These are phyloP conservation scores for Crucihimalaya himalaica DNA, from an alignment of 345 rosid genomes.

Conservation along the genomic window DNA sequence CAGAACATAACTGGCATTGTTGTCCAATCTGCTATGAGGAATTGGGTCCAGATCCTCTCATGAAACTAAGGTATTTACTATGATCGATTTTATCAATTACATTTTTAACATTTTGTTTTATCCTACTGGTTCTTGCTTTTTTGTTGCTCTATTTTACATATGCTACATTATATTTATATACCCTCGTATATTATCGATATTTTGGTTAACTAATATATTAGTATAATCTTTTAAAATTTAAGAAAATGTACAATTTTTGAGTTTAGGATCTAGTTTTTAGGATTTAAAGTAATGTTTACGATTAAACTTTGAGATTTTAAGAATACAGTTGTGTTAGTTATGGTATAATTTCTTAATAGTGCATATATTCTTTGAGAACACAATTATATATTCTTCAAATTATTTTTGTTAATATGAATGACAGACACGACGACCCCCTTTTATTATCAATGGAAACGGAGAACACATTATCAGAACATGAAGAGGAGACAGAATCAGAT, in stretches of 20 bases:
- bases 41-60: background rate
- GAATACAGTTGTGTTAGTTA: background rate
- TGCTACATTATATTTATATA: background rate
- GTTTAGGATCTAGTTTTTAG: background rate
- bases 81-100: background rate
- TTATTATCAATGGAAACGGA: background rate
- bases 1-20: background rate
- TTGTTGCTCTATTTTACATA: background rate
- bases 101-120: background rate
- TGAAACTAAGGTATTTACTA: background rate
- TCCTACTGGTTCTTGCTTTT: background rate
- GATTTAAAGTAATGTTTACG: background rate
- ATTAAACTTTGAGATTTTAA: background rate
- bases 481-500: background rate
- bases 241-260: background rate
- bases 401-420: background rate
- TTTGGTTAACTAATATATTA: background rate
- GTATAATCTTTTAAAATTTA: background rate
- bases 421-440: background rate
- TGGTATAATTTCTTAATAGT: background rate
- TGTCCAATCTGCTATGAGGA: conserved; percentile 1
- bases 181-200: background rate
- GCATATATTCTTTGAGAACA: background rate
- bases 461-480: background rate
- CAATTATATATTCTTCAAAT: background rate